Percentiles rank a stretch among this genome's conserved stretches.
phyloP scores from a whole-genome alignment of 768 basidiomycete genomes.

The Pilatotrama ljubarskyi region DNA sequence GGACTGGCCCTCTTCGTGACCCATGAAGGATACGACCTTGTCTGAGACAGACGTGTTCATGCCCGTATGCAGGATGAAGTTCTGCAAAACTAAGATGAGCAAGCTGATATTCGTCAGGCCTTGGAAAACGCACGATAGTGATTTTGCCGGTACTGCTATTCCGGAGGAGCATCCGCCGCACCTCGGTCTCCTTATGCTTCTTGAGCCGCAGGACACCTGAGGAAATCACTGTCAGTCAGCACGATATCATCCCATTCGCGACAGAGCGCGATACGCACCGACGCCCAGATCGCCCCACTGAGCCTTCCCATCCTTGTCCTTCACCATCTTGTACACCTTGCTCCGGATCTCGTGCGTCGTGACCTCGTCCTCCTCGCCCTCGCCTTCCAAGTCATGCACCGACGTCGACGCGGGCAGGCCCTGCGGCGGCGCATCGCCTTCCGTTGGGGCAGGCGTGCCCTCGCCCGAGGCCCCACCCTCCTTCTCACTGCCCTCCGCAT shows the following conservation, averaged over 20 bases:
- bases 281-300: slow-evolving; percentile 70
- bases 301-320: slow-evolving; percentile 43
- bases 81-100: slow-evolving; percentile 44
- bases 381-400: slow-evolving; percentile 66
- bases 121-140: slow-evolving; percentile 53
- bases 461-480: slow-evolving; percentile 27
- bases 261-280: slow-evolving; percentile 44
- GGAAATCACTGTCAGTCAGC: not conserved
- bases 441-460: slow-evolving; percentile 26
- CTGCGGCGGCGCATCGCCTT: slow-evolving; percentile 13
- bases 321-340: slow-evolving; percentile 63
- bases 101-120: not conserved
- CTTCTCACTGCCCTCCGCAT: slow-evolving; percentile 5
- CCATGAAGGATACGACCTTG: slow-evolving; percentile 63
- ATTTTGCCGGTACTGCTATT: slow-evolving; percentile 78
- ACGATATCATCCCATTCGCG: not conserved
- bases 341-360: slow-evolving; percentile 57
- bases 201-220: slow-evolving; percentile 71
- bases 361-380: slow-evolving; percentile 80
- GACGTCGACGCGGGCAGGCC: slow-evolving; percentile 22
- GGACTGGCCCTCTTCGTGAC: slow-evolving; percentile 61
- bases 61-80: slow-evolving; percentile 66
- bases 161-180: slow-evolving; percentile 64
- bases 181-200: slow-evolving; percentile 62
- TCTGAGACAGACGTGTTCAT: slow-evolving; percentile 55